Percentiles rank a stretch among this genome's conserved stretches.
phyloP scores from a whole-genome alignment of 495 filamentous ascomycete genomes.

The Aspergillus coremiiformis region DNA sequence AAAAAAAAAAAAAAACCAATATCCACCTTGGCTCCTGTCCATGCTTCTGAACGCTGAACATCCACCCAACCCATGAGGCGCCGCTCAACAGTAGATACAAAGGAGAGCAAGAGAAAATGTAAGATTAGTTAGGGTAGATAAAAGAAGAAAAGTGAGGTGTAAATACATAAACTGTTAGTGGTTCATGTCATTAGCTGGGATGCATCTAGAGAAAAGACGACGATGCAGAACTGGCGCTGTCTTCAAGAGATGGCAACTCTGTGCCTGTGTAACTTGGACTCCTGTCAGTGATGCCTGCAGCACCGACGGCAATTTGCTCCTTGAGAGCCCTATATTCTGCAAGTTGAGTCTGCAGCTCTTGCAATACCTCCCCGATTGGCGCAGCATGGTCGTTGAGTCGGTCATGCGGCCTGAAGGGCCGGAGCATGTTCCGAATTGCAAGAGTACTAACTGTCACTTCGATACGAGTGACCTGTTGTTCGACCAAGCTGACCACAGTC shows the following conservation, averaged over 20 bases:
- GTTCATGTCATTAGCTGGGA: slow-evolving; percentile 15
- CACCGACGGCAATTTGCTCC: slow-evolving; percentile 34
- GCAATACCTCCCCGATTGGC: slow-evolving; percentile 45
- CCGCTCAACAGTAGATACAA: slow-evolving; percentile 16
- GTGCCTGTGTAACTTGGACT: slow-evolving; percentile 12
- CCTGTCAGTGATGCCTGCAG: slow-evolving; percentile 23
- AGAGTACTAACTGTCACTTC: slow-evolving; percentile 64
- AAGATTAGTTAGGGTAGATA: slow-evolving; percentile 3
- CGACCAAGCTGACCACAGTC: slow-evolving; percentile 77
- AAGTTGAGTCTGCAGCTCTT: slow-evolving; percentile 40
- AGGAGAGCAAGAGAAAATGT: slow-evolving; percentile 6
- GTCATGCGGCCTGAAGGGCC: slow-evolving; percentile 41
- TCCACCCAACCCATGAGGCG: slow-evolving; percentile 21
- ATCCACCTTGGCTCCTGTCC: slow-evolving; percentile 12
- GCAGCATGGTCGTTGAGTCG: slow-evolving; percentile 43
- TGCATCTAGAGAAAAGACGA: slow-evolving; percentile 26
- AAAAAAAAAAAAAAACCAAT: too few relatives aligned
- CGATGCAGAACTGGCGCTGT: slow-evolving; percentile 22
- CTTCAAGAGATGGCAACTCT: slow-evolving; percentile 16
- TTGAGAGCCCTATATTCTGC: slow-evolving; percentile 46
- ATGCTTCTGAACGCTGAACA: slow-evolving; percentile 12
- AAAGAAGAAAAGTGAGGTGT: not conserved
- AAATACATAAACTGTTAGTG: not conserved
- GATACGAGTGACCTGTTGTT: slow-evolving; percentile 89
- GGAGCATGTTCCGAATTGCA: slow-evolving; percentile 55